Conservation (phyloP, 106 monocot genomes). For the Platanthera zijinensis region DNA sequence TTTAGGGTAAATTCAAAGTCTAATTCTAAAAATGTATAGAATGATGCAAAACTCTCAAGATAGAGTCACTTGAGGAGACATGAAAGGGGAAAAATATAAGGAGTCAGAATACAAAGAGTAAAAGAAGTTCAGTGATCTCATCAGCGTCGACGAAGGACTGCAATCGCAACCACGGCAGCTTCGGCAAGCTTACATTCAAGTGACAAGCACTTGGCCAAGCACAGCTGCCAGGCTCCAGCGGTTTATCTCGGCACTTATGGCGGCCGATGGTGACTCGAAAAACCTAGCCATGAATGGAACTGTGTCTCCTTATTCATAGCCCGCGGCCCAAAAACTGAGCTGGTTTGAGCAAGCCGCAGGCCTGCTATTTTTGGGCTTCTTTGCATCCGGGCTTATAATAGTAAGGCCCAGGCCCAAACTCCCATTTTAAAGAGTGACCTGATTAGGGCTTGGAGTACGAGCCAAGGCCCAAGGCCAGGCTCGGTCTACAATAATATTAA, state of each 20-base stretch:
- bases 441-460: too few species aligned
- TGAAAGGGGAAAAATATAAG: background rate
- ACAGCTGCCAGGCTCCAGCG: background rate
- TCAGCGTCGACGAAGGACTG: background rate
- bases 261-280: background rate
- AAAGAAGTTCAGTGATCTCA: background rate
- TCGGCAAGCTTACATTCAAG: background rate
- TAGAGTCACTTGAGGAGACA: background rate
- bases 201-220: background rate
- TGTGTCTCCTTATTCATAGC: too few species aligned
- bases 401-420: too few species aligned
- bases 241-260: background rate
- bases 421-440: too few species aligned
- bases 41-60: background rate
- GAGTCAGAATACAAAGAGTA: background rate
- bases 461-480: too few species aligned
- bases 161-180: background rate
- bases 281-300: background rate
- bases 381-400: too few species aligned
- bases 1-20: background rate
- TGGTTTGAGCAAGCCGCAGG: too few species aligned
- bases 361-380: too few species aligned
- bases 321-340: too few species aligned
- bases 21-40: background rate
- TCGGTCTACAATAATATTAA: too few species aligned